Evolutionary conservation across 495 filamentous ascomycete genomes (phyloP).

Genomic region (Penicillium arizonense): DNA sequence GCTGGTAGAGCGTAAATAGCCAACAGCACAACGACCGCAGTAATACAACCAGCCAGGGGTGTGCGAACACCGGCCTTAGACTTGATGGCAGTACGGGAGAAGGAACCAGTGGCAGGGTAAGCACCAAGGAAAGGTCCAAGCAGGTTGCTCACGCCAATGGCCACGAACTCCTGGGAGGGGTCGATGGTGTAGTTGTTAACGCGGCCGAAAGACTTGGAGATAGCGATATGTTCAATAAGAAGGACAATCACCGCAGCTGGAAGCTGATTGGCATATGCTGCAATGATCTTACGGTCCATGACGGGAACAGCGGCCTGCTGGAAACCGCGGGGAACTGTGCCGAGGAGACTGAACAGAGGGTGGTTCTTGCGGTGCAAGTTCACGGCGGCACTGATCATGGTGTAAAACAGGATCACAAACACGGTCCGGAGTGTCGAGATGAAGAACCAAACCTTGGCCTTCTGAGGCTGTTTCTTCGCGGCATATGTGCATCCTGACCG

Average conservation of each 20-base stretch:
- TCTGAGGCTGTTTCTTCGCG: slow-evolving; percentile 67
- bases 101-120: slow-evolving; percentile 94
- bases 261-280: slow-evolving; percentile 58
- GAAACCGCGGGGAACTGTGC: slow-evolving; percentile 79
- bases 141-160: slow-evolving; percentile 89
- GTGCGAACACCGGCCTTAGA: slow-evolving; percentile 95
- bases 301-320: slow-evolving; percentile 74
- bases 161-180: slow-evolving; percentile 94
- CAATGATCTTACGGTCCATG: slow-evolving; percentile 62
- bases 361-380: slow-evolving; percentile 58
- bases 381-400: slow-evolving; percentile 82
- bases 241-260: slow-evolving; percentile 88
- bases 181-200: slow-evolving; percentile 99
- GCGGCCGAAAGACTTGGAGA: slow-evolving; percentile 95
- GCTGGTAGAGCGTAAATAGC: slow-evolving; percentile 91
- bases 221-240: slow-evolving; percentile 95
- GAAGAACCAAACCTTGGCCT: slow-evolving; percentile 82
- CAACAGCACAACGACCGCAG: slow-evolving; percentile 83
- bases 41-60: slow-evolving; percentile 89
- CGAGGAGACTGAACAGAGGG: slow-evolving; percentile 64
- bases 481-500: slow-evolving; percentile 63
- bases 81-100: slow-evolving; percentile 97
- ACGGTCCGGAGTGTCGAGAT: slow-evolving; percentile 81
- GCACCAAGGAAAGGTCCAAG: slow-evolving; percentile 91
- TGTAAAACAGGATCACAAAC: slow-evolving; percentile 92